Evolutionary conservation across 305 asterid genomes (phyloP), one percentile per base, ranked within the genome.

Genomic region (Ajuga reptans): DNA sequence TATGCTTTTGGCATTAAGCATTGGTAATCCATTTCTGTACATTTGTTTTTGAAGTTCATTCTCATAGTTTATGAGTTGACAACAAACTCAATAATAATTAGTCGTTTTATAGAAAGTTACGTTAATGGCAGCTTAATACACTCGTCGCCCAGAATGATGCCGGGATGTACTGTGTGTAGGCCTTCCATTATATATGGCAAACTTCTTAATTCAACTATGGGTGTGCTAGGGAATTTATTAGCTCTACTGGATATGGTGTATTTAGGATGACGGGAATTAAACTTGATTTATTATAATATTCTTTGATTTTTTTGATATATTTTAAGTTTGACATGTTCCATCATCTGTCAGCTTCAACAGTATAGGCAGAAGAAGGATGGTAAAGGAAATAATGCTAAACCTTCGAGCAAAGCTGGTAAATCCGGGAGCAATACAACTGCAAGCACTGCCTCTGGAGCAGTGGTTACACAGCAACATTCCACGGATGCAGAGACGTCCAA

Each of bases 311-410:
- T 56, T 53, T 53, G 46, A 2, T 58, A n/a, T 49, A 14, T 31
- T 77, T 71, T 66, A 29, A 57, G 66, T 71, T 66, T 64, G 57
- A 71, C 45, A 29, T 27, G 47, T 64, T 47, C 17, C 64, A 24
- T 56, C 31, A 15, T 72, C 58, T 61, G 57, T 77, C 88, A 93
- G 99, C 95, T 93, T 75, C 96, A 93, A 77, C 97, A 93, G 79
- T 93, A 74, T 78, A 83, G 99, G 80, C 89, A 93, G 85, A 90
- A 89, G 86, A 92, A 90, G 80, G 96, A 89, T 71, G 77, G 56
- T 69, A 90, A 85, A 84, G 97, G 95, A 56, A 79, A 53, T 74
- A 78, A 42, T 54, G 74, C 89, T 66, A 89, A 86, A 65, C 61
- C 87, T 43, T 78, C 86, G 2, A 75, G 84, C 64, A 90, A 87